Conservation (phyloP, 306 rosid genomes). For the Lathyrus oleraceus region DNA sequence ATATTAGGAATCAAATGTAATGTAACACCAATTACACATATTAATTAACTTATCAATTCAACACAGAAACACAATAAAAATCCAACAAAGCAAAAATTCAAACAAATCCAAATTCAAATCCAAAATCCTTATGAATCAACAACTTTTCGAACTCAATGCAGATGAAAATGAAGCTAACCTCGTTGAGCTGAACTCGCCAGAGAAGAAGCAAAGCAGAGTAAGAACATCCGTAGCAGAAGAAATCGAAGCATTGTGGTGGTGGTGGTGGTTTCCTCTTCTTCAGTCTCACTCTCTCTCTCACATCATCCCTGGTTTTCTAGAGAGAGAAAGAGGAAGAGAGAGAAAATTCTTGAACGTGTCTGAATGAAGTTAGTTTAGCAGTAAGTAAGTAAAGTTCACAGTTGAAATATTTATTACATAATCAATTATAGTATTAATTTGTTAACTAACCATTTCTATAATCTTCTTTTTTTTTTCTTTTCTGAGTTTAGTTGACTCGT, state of each 20-base stretch:
- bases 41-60: slow-evolving; percentile 23
- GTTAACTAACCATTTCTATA: neutral
- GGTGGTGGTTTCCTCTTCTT: neutral
- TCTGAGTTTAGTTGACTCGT: slow-evolving; percentile 44
- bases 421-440: neutral
- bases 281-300: slow-evolving; percentile 21
- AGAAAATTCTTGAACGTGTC: slow-evolving; percentile 41
- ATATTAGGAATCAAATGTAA: slow-evolving; percentile 24
- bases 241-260: slow-evolving; percentile 50
- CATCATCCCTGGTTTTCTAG: slow-evolving; percentile 23
- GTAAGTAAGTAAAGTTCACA: neutral
- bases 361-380: slow-evolving; percentile 11
- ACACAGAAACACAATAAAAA: slow-evolving; percentile 5
- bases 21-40: neutral
- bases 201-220: slow-evolving; percentile 43
- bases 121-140: slow-evolving; percentile 16
- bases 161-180: slow-evolving; percentile 47
- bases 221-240: slow-evolving; percentile 51
- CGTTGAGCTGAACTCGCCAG: slow-evolving; percentile 46
- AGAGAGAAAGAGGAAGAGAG: slow-evolving; percentile 37
- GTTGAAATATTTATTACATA: slow-evolving; percentile 24
- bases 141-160: neutral
- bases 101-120: slow-evolving; percentile 29
- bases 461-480: neutral
- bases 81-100: slow-evolving; percentile 32